These are phyloP conservation scores for Spathaspora hagerdaliae DNA, from an alignment of 805 yeast species.

Conservation along the genomic window DNA sequence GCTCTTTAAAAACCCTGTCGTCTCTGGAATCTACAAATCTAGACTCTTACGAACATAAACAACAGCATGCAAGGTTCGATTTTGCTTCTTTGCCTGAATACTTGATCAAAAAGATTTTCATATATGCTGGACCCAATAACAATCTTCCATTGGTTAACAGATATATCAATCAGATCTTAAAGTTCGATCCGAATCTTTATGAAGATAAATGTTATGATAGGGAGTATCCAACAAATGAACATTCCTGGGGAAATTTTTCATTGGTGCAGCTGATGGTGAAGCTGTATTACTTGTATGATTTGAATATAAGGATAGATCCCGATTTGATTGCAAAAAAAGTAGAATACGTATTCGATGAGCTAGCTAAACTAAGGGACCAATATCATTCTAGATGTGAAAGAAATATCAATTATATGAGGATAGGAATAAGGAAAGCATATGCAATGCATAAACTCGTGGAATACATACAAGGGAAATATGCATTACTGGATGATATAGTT, in stretches of 20 bases:
- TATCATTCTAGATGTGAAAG: not conserved
- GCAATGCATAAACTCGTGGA: not conserved
- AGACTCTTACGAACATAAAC: not conserved
- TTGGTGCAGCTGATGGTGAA: slow-evolving; percentile 19
- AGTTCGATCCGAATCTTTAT: slow-evolving; percentile 7
- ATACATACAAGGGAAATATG: not conserved
- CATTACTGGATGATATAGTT: slow-evolving; percentile 7
- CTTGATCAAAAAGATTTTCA: slow-evolving; percentile 35
- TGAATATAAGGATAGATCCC: slow-evolving; percentile 15
- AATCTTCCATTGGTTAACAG: slow-evolving; percentile 32
- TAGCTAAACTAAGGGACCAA: not conserved
- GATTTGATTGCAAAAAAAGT: slow-evolving; percentile 11
- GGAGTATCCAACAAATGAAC: slow-evolving; percentile 10
- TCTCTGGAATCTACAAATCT: not conserved
- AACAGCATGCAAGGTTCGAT: not conserved
- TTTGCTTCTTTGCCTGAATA: slow-evolving; percentile 37
- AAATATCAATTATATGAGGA: not conserved
- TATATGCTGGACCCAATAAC: slow-evolving; percentile 31
- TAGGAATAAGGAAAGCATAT: not conserved
- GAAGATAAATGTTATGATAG: not conserved
- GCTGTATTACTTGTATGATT: slow-evolving; percentile 14
- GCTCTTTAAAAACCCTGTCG: not conserved
- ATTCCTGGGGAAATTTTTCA: slow-evolving; percentile 16
- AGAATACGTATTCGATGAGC: slow-evolving; percentile 6
- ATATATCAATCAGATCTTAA: slow-evolving; percentile 15